These are phyloP conservation scores for Inga leiocalycina DNA, from an alignment of 306 rosid genomes.

Conservation along the genomic window DNA sequence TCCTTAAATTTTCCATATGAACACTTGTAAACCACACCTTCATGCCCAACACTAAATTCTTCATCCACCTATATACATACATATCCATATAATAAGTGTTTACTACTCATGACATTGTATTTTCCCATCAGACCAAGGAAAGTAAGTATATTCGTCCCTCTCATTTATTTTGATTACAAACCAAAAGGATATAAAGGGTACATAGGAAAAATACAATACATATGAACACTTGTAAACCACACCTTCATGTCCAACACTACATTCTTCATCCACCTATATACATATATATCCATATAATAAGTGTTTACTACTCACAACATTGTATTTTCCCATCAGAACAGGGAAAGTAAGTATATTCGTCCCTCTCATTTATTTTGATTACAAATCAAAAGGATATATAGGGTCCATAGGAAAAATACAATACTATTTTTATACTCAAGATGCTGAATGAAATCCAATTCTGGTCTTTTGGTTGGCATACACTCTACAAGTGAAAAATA, in stretches of 20 bases:
- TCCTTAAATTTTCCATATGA: slow-evolving; percentile 8
- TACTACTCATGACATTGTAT: background rate
- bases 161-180: background rate
- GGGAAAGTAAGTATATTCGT: background rate
- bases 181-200: background rate
- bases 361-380: background rate
- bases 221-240: background rate
- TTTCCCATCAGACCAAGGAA: background rate
- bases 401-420: background rate
- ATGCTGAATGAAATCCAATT: background rate
- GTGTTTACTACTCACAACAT: background rate
- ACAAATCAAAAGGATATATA: background rate
- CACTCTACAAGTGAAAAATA: slow-evolving; percentile 11
- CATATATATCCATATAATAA: background rate
- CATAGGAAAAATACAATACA: background rate
- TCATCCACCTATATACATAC: background rate
- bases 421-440: slow-evolving; percentile 6
- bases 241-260: background rate
- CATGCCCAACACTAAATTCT: background rate
- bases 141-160: background rate
- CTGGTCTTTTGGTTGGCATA: background rate
- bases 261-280: background rate
- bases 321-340: background rate
- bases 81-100: background rate
- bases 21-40: background rate